Percentiles rank a stretch among this genome's conserved stretches.
These are phyloP conservation scores for Simmondsia chinensis DNA, from an alignment of 148 eudicot genomes.

Conservation along the genomic window DNA sequence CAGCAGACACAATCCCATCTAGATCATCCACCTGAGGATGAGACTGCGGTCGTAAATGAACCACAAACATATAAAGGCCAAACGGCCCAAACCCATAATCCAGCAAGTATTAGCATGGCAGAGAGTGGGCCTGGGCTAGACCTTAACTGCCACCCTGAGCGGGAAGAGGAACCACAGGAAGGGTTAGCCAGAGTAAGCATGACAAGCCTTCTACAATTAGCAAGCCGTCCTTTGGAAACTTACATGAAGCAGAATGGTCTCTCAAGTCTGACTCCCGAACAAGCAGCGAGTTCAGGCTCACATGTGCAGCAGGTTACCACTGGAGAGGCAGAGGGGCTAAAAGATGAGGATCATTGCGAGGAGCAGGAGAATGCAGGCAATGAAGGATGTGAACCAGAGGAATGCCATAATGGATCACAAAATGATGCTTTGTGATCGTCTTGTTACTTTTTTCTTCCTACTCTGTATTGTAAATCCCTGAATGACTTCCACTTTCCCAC, in stretches of 20 bases:
- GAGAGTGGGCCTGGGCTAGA: conserved; percentile 34
- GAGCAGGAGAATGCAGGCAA: conserved; percentile 8
- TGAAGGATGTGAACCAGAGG: conserved; percentile 14
- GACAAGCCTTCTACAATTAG: conserved; percentile 46
- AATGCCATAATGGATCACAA: conserved; percentile 10
- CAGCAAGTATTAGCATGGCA: not conserved
- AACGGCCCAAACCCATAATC: conserved; percentile 14
- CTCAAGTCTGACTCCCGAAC: conserved; percentile 35
- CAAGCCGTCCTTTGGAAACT: conserved; percentile 38
- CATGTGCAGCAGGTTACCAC: conserved; percentile 20
- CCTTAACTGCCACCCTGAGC: conserved; percentile 36
- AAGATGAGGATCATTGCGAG: conserved; percentile 12
- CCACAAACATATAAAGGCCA: conserved; percentile 1
- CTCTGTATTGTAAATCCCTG: too few relatives aligned
- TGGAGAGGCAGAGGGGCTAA: conserved; percentile 17
- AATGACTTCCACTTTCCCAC: too few relatives aligned
- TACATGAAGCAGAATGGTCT: conserved; percentile 55
- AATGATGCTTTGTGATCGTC: conserved; percentile 11
- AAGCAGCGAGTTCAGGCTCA: conserved; percentile 33
- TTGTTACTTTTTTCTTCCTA: too few relatives aligned
- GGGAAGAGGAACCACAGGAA: conserved; percentile 15
- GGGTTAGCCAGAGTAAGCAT: conserved; percentile 24
- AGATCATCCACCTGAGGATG: conserved; percentile 15
- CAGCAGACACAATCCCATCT: conserved; percentile 1
- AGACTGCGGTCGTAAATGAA: conserved; percentile 7